Evolutionary conservation across 1,139 yeast species (phyloP).

Genomic region (Yamadazyma kanchanaburiensis): DNA sequence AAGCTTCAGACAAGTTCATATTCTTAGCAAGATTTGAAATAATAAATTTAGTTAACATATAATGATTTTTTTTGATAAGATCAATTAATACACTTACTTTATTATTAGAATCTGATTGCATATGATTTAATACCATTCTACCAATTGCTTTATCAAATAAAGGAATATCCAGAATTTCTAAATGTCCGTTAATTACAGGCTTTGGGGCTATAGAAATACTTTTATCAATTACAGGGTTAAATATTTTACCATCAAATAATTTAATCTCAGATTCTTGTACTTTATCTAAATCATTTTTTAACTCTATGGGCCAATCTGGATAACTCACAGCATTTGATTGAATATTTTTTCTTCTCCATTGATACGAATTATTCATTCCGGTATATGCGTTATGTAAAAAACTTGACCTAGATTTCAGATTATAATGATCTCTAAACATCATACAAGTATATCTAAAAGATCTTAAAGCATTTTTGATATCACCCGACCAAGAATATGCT

Average conservation of each 20-base stretch:
- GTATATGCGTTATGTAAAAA: slow-evolving; percentile 5
- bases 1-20: slow-evolving; percentile 23
- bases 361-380: slow-evolving; percentile 10
- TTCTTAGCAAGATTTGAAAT: slow-evolving; percentile 26
- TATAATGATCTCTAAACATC: slow-evolving; percentile 12
- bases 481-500: slow-evolving; percentile 22
- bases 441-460: slow-evolving; percentile 22
- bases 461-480: slow-evolving; percentile 21
- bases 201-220: slow-evolving; percentile 16
- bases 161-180: slow-evolving; percentile 30
- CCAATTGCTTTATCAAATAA: slow-evolving; percentile 20
- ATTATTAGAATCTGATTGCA: slow-evolving; percentile 6
- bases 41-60: slow-evolving; percentile 22
- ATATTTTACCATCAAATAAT: slow-evolving; percentile 13
- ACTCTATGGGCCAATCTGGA: slow-evolving; percentile 10
- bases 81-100: slow-evolving; percentile 13
- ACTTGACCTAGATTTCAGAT: neutral
- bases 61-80: slow-evolving; percentile 22
- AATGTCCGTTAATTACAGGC: slow-evolving; percentile 22
- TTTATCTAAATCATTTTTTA: slow-evolving; percentile 15
- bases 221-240: slow-evolving; percentile 21
- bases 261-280: slow-evolving; percentile 18
- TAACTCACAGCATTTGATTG: slow-evolving; percentile 10
- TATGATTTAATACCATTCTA: slow-evolving; percentile 12
- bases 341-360: slow-evolving; percentile 26